Evolutionary conservation across 352 stramenopile genomes (phyloP).

Genomic region (Phytophthora ramorum): DNA sequence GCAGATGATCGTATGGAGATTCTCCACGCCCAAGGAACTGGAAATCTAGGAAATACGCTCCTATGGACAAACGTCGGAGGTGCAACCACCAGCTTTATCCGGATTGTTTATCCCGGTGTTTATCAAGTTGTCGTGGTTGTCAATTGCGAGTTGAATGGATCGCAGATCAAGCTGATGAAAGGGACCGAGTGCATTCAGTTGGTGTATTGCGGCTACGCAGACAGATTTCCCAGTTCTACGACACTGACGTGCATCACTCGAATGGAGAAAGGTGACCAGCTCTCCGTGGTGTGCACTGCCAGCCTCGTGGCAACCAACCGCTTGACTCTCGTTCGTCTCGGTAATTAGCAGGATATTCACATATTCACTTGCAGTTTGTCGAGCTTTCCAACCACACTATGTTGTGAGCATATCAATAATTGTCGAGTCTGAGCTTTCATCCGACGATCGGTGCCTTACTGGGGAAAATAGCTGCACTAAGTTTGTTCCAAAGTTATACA

Average conservation of each 20-base stretch:
- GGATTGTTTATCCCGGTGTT: background rate
- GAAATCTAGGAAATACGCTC: background rate
- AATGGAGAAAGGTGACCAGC: background rate
- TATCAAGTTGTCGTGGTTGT: background rate
- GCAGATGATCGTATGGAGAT: background rate
- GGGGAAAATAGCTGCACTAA: too few species aligned
- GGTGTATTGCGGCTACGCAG: background rate
- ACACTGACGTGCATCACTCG: constrained; percentile 2
- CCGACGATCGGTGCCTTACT: too few species aligned
- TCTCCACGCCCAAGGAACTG: background rate
- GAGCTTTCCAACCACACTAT: too few species aligned
- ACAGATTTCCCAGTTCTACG: background rate
- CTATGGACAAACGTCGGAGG: background rate
- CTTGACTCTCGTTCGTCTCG: background rate
- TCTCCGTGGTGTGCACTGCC: background rate
- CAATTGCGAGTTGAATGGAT: background rate
- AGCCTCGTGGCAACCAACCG: background rate
- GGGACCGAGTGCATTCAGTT: background rate
- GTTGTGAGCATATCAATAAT: too few species aligned
- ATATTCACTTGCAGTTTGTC: background rate
- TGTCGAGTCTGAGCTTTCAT: too few species aligned
- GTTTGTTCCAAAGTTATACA: too few species aligned
- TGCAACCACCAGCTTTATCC: background rate
- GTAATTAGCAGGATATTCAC: background rate
- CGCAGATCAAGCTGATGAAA: constrained; percentile 1